phyloP scores from a whole-genome alignment of 108 stramenopile genomes.

The Discostella pseudostelligera region DNA sequence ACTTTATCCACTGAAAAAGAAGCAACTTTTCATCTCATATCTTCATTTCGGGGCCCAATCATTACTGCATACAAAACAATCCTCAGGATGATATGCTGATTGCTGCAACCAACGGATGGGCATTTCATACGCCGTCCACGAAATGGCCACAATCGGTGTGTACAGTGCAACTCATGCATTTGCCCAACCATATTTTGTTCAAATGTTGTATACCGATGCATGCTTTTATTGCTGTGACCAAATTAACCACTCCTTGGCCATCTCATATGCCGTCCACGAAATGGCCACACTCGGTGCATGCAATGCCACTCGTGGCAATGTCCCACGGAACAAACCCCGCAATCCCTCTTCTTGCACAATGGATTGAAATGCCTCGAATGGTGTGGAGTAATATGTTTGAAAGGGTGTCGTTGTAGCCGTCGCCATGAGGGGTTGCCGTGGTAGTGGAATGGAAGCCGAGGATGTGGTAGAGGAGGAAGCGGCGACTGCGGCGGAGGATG shows the following conservation, averaged over 20 bases:
- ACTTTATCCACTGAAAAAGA: too few species aligned
- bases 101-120: constrained; percentile 42
- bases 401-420: constrained; percentile 13
- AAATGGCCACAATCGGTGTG: constrained; percentile 96
- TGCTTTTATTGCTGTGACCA: constrained; percentile 7
- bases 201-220: too few species aligned
- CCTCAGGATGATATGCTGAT: too few species aligned
- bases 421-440: not conserved
- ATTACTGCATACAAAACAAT: too few species aligned
- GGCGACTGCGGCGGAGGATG: not conserved
- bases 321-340: constrained; percentile 88
- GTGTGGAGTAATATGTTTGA: constrained; percentile 41
- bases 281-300: constrained; percentile 97
- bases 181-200: too few species aligned
- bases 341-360: constrained; percentile 88
- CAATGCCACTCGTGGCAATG: constrained; percentile 78
- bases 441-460: not conserved
- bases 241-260: constrained; percentile 67
- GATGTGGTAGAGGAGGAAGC: too few species aligned
- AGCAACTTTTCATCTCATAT: too few species aligned
- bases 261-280: constrained; percentile 98
- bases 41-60: too few species aligned
- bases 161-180: constrained; percentile 86
- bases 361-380: constrained; percentile 71
- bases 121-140: constrained; percentile 98